Evolutionary conservation across 768 basidiomycete genomes (phyloP), one percentile per base, ranked within the genome.

Genomic region (Psilocybe cyanescens): DNA sequence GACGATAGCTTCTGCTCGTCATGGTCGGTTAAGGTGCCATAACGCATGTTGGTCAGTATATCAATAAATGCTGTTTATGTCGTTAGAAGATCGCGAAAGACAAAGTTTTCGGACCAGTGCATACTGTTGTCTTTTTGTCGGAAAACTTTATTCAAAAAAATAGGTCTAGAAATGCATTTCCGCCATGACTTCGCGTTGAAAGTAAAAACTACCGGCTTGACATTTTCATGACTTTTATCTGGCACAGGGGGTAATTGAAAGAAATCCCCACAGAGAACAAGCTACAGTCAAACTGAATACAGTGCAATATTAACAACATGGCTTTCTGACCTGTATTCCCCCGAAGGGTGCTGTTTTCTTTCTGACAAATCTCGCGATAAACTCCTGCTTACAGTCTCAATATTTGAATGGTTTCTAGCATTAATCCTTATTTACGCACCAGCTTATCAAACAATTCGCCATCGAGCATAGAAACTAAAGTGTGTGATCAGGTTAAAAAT

Each of bases 41-140:
- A 85, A 16, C 95, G 86, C 90, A 97, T 95, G 68, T 94, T 87
- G 66, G 93, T 92, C 57, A 97, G 79, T 79, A 97, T 91, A 69
- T 89, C 81, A 53, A 97, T 83, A 72, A 97, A 95, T 19, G 79
- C 92, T 92, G 17, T 30, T 37, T 12, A 24, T 28, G 3, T 24
- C 24, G 8, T 46, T n/a, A 11, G n/a, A 46, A 37, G 46, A 31
- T 6, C 16, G 16, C 39, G 39, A 16, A 47, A 44, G 28, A 16
- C 41, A 29, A 24, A n/a, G n/a, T 19, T 11, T 45, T 12, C 17
- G 17, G 19, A 19, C 29, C 55, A 39, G 12, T 33, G 48, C 70
- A 33, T 60, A 84, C 85, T 72, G 49, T 81, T 76, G 67, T 91
- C 88, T 49, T 78, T 88, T 71, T 93, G 91, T 58, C 90, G 78